These are phyloP conservation scores for Adansonia digitata DNA, from an alignment of 345 rosid species.

Conservation along the genomic window DNA sequence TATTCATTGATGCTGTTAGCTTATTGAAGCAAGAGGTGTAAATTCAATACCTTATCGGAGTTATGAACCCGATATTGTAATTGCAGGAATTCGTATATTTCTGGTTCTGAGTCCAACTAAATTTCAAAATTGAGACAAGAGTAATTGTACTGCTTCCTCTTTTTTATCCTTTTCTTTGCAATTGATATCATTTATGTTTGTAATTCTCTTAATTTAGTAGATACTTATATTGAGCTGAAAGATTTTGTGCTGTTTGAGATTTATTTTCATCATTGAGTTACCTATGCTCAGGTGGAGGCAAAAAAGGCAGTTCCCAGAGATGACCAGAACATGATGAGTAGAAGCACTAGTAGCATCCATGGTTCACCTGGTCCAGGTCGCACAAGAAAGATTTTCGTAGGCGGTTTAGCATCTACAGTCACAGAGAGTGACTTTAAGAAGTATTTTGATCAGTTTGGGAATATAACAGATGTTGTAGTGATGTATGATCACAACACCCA, in stretches of 20 bases:
- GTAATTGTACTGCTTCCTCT: conserved; percentile 12
- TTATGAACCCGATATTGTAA: conserved; percentile 29
- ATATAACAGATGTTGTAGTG: conserved; percentile 72
- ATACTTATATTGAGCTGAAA: conserved; percentile 3
- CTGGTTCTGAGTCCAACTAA: conserved; percentile 28
- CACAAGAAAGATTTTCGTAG: conserved; percentile 72
- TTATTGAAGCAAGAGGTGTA: conserved; percentile 6
- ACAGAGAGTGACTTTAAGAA: conserved; percentile 68
- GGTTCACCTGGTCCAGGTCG: conserved; percentile 70
- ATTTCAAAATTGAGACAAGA: conserved; percentile 27
- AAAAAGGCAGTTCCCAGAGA: conserved; percentile 80
- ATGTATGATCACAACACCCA: conserved; percentile 85
- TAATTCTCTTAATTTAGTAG: neutral
- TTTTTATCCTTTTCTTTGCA: conserved; percentile 8
- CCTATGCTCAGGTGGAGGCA: conserved; percentile 59
- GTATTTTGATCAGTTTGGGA: conserved; percentile 77
- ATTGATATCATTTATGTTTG: conserved; percentile 9
- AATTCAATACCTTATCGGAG: conserved; percentile 16
- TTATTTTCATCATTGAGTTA: conserved; percentile 24
- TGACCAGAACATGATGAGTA: conserved; percentile 55
- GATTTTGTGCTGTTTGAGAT: conserved; percentile 5
- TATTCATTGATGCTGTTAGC: conserved; percentile 1
- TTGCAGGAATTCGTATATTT: conserved; percentile 30
- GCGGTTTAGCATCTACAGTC: conserved; percentile 79
- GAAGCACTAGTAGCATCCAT: conserved; percentile 42